Base-by-base conservation (phyloP, 2,329 filamentous ascomycete genomes). In the Aspergillus neoniger region DNA sequence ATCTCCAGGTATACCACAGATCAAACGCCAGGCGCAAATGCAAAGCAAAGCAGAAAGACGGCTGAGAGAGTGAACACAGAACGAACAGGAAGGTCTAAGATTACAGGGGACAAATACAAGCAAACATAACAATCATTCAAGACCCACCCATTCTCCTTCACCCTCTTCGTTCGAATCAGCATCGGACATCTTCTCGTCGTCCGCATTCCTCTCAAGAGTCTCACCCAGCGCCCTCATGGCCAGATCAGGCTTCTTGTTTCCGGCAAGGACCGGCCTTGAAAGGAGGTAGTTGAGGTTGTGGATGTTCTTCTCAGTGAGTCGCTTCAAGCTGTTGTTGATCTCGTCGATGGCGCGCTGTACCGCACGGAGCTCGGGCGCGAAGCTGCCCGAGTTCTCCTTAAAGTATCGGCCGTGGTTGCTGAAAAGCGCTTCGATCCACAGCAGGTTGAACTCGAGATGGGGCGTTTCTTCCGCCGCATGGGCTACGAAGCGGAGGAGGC, bases 401-500 rank as follows among this genome's bases (percentile, higher is more conserved):
- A 99, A 83, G 82, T 90, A 94, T 21, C 89, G 84, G 36, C 95
- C 95, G 74, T 98, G 94, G 68, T 87, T 88, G 69, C 90, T 89
- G 60, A 98, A 82, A 9, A 88, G 67, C 1, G 91, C 87, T 75
- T 95, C 91, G 70, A 97, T 90, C 95, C 95, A 99, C 8, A 94
- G 80, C 48, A 99, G 80, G 70, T 95, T 96, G 77, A 98, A 96
- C 78, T 99, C 95, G 4, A 99, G 85, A 80, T 97, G 94, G 1
- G 93, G 94, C 2, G 90, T 93, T 72, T 94, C 88, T 69, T 98
- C 94, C 1, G 91, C 91, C 70, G 96, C 91, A 9, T 89, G 85
- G 2, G 92, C 92, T 6, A 98, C 90, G 66, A 96, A 96, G 49
- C 92, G 89, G 53, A 99, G 82, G 12, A 98, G 81, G 3, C 91